Conservation (phyloP, 2,329 filamentous ascomycete genomes). For the Trichoderma atrobrunneum region DNA sequence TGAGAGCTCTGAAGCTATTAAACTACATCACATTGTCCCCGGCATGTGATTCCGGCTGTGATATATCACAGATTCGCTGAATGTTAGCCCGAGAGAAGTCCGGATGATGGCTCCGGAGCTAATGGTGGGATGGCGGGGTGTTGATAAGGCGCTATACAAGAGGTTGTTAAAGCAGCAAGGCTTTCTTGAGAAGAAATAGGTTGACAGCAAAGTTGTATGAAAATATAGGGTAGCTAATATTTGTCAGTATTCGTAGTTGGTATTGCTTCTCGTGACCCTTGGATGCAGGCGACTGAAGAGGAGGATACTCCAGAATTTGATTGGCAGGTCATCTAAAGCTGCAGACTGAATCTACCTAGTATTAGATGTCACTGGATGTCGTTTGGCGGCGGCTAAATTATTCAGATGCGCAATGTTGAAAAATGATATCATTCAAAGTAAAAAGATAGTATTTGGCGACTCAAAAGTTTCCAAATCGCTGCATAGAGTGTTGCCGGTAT, state of each 20-base stretch:
- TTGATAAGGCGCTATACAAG: background rate
- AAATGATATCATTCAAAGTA: background rate
- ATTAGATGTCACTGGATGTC: background rate
- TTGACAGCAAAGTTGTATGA: background rate
- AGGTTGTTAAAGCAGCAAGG: background rate
- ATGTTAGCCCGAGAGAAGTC: background rate
- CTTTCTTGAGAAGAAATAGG: background rate
- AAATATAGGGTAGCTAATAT: background rate
- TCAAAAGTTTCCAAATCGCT: background rate
- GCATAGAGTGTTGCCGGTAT: background rate
- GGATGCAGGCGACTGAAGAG: background rate
- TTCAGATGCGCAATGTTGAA: background rate
- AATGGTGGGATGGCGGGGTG: background rate
- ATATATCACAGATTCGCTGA: background rate
- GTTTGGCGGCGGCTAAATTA: background rate
- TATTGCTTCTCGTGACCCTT: background rate
- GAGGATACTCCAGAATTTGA: background rate
- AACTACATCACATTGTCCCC: background rate
- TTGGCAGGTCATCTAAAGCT: background rate
- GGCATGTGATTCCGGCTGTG: background rate
- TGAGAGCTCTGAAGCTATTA: background rate
- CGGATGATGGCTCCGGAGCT: constrained; percentile 4
- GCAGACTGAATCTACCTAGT: background rate
- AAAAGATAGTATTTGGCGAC: background rate
- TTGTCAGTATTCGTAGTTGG: background rate